phyloP scores from a whole-genome alignment of 192 early-diverging fungal genomes.

The Umbelopsis isabellina region DNA sequence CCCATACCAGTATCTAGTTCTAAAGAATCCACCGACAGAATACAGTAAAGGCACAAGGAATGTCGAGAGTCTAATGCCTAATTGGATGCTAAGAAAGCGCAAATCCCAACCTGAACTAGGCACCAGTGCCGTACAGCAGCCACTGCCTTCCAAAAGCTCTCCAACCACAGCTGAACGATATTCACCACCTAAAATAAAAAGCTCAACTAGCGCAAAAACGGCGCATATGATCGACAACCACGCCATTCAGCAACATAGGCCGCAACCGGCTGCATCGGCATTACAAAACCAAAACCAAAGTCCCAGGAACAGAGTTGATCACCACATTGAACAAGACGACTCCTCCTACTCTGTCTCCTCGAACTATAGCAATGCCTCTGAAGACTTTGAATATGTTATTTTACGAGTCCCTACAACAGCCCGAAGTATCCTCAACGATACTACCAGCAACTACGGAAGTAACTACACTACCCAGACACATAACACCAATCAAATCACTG shows the following conservation, averaged over 20 bases:
- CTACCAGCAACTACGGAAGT: neutral
- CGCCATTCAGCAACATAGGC: neutral
- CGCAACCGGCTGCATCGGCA: neutral
- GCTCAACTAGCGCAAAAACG: neutral
- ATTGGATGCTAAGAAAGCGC: slow-evolving; percentile 11
- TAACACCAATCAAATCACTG: neutral
- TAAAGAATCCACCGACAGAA: neutral
- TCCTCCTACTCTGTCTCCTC: neutral
- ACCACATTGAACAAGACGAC: neutral
- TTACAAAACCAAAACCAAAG: neutral
- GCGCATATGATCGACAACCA: neutral
- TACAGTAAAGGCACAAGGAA: neutral
- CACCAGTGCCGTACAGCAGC: neutral
- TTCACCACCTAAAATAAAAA: neutral
- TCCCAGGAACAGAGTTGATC: neutral
- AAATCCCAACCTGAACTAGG: slow-evolving; percentile 17
- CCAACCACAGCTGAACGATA: neutral
- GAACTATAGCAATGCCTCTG: neutral
- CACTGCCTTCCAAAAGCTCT: slow-evolving; percentile 5
- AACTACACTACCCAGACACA: neutral
- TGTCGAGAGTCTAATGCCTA: neutral
- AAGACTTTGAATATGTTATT: slow-evolving; percentile 11
- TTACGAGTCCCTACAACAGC: slow-evolving; percentile 3
- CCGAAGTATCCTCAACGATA: neutral
- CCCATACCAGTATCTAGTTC: neutral